phyloP scores from a whole-genome alignment of 2,329 filamentous ascomycete genomes.

The Aspergillus neoniger region DNA sequence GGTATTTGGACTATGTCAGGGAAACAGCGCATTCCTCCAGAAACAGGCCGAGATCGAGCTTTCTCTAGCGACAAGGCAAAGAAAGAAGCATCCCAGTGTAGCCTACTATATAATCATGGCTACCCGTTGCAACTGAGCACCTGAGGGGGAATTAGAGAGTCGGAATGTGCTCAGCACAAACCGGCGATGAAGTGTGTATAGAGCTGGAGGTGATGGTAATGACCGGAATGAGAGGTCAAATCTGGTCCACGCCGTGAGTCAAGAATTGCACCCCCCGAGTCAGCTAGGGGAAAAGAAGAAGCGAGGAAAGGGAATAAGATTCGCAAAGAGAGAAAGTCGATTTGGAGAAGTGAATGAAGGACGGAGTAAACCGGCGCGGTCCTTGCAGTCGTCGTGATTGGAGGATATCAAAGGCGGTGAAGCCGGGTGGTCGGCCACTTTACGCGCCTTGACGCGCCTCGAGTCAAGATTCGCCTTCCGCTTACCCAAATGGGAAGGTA shows the following conservation, averaged over 20 bases:
- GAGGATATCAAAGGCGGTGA: constrained; percentile 27
- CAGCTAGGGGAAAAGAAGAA: background rate
- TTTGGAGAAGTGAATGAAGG: constrained; percentile 1
- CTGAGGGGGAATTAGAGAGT: background rate
- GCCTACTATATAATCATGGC: constrained; percentile 20
- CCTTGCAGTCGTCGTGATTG: constrained; percentile 13
- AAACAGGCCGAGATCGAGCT: background rate
- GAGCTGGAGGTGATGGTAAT: no score
- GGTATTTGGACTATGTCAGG: background rate
- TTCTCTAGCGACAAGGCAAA: background rate
- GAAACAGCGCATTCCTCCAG: constrained; percentile 22
- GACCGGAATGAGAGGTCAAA: background rate
- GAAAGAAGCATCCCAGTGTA: background rate
- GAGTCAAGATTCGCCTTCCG: background rate
- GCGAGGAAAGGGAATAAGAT: background rate
- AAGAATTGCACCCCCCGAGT: background rate
- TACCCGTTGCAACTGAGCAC: constrained; percentile 10
- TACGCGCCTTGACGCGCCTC: constrained; percentile 27
- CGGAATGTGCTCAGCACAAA: background rate
- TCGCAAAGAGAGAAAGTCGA: background rate
- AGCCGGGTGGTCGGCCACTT: constrained; percentile 18
- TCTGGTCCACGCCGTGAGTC: background rate
- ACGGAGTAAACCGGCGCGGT: constrained; percentile 16
- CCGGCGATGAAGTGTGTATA: background rate
- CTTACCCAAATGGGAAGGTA: background rate